Percentiles rank a stretch among this genome's conserved stretches.
These are phyloP conservation scores for Poa annua DNA, from an alignment of 176 grass and related monocot species.

Conservation along the genomic window DNA sequence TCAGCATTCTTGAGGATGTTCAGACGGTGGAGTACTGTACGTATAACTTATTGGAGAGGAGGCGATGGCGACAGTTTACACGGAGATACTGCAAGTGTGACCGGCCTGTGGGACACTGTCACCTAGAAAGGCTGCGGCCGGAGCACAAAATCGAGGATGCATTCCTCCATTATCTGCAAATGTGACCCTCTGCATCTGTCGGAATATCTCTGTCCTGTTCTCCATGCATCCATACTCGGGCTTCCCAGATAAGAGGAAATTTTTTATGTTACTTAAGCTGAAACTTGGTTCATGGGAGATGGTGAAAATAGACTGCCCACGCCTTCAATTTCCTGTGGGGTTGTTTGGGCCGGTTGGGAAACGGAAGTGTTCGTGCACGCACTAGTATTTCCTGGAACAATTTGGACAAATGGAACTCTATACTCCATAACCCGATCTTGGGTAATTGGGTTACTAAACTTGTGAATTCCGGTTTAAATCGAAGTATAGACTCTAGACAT, in stretches of 20 bases:
- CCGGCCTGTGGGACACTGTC: neutral
- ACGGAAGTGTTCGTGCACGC: too few species aligned
- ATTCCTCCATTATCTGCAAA: neutral
- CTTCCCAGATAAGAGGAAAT: neutral
- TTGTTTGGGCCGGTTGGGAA: too few species aligned
- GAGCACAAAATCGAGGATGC: neutral
- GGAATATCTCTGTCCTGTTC: neutral
- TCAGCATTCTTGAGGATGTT: neutral
- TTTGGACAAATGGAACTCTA: too few species aligned
- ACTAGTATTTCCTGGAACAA: too few species aligned
- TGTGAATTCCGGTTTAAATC: too few species aligned
- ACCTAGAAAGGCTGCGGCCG: neutral
- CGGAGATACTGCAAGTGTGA: neutral
- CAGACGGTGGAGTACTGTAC: neutral
- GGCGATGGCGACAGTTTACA: neutral
- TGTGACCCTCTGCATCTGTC: neutral
- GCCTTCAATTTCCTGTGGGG: too few species aligned
- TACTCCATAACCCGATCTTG: too few species aligned
- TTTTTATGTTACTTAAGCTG: neutral
- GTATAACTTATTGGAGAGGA: neutral
- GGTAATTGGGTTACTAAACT: too few species aligned
- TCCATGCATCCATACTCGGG: neutral
- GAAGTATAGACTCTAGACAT: too few species aligned
- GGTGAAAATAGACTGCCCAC: neutral
- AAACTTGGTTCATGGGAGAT: neutral